These are phyloP conservation scores for Penicillium manginii DNA, from an alignment of 495 filamentous ascomycete species.

Conservation along the genomic window DNA sequence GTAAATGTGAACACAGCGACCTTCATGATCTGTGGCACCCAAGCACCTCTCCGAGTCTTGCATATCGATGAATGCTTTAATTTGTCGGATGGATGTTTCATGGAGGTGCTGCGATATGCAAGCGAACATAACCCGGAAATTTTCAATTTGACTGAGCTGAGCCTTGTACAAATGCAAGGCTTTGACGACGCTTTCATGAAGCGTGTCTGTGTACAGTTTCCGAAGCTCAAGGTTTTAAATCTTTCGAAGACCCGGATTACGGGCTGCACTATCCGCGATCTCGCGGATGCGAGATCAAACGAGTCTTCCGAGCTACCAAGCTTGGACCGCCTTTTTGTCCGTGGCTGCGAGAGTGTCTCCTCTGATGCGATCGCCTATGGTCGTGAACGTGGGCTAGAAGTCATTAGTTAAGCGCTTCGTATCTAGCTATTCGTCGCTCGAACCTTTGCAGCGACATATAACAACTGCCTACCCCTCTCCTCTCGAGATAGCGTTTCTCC, in stretches of 20 bases:
- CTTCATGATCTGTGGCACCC: slow-evolving; percentile 12
- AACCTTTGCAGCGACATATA: neutral
- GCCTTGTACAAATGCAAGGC: slow-evolving; percentile 25
- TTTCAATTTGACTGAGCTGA: slow-evolving; percentile 33
- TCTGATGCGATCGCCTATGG: slow-evolving; percentile 45
- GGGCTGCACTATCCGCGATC: slow-evolving; percentile 37
- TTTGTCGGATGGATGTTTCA: slow-evolving; percentile 12
- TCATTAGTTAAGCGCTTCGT: slow-evolving; percentile 22
- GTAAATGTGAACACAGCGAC: slow-evolving; percentile 18
- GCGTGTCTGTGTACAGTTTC: slow-evolving; percentile 20
- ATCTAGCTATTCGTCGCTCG: no score
- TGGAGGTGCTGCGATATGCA: slow-evolving; percentile 10
- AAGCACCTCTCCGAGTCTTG: slow-evolving; percentile 33
- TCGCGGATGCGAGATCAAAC: slow-evolving; percentile 28
- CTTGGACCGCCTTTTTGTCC: slow-evolving; percentile 32
- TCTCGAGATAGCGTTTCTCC: neutral
- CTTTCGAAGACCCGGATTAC: slow-evolving; percentile 42
- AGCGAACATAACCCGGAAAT: slow-evolving; percentile 7
- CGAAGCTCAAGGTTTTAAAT: slow-evolving; percentile 35
- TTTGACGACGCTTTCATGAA: slow-evolving; percentile 28
- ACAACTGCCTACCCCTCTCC: neutral
- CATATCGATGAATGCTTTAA: slow-evolving; percentile 35
- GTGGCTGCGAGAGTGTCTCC: slow-evolving; percentile 39
- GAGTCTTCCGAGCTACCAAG: slow-evolving; percentile 9
- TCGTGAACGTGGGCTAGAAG: slow-evolving; percentile 35